phyloP scores from a whole-genome alignment of 352 stramenopile genomes.

The Phytophthora capsici region DNA sequence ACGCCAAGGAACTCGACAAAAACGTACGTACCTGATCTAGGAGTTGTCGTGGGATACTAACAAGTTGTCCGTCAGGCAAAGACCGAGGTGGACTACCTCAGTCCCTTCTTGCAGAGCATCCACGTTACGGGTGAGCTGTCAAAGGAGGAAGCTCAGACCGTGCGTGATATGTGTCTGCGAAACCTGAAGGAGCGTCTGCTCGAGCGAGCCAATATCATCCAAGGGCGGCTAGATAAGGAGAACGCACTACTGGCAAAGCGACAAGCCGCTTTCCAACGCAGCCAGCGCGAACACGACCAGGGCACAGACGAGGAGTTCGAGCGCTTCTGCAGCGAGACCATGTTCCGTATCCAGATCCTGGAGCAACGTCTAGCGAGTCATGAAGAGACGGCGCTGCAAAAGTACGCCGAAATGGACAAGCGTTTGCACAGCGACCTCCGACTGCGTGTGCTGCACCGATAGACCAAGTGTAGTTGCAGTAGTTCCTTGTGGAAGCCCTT shows the following conservation, averaged over 20 bases:
- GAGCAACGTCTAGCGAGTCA: conserved; percentile 93
- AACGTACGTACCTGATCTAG: conserved; percentile 56
- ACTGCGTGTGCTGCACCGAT: conserved; percentile 76
- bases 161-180: conserved; percentile 91
- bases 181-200: conserved; percentile 94
- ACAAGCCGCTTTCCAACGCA: conserved; percentile 93
- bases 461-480: conserved; percentile 33
- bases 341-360: conserved; percentile 97
- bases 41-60: not conserved
- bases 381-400: conserved; percentile 93
- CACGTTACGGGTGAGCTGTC: conserved; percentile 60
- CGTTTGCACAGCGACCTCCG: conserved; percentile 89
- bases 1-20: conserved; percentile 70
- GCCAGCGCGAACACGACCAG: conserved; percentile 91
- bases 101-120: conserved; percentile 91
- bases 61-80: conserved; percentile 44
- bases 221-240: conserved; percentile 93
- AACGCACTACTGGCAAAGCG: conserved; percentile 91
- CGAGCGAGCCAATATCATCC: conserved; percentile 95
- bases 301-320: conserved; percentile 94
- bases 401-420: conserved; percentile 95
- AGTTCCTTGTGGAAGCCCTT: conserved; percentile 65
- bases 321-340: conserved; percentile 94
- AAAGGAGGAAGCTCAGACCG: conserved; percentile 86
- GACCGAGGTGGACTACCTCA: conserved; percentile 92